Base-by-base conservation (phyloP, 768 basidiomycete species). In the Kwoniella botswanensis region DNA sequence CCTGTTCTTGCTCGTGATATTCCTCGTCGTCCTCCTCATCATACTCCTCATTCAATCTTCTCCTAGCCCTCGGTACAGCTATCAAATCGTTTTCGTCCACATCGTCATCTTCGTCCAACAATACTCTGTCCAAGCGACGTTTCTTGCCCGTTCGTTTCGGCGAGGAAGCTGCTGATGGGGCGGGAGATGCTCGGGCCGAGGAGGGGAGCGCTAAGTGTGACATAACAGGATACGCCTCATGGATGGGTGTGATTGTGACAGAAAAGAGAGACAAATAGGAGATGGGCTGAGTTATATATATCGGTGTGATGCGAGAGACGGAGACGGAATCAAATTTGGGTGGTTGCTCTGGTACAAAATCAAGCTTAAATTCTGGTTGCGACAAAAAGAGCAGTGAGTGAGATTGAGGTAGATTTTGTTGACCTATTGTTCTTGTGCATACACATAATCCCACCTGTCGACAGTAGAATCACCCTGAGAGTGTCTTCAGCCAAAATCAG, bases 61-160 rank as follows among this genome's bases (percentile, higher is more conserved):
- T 43, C 21, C 62, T 54, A 52, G 43, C 60, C 58, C 15, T 22
- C 0, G 68, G 63, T n/a, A 67, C 67, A 59, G 65, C 76, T 2
- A 76, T 57, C 11, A 76, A 21, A 42, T 78, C 75, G 9, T 67
- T 63, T 9, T 75, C 74, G 12, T 61, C 66, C 3, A 78, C 72
- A 68, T 80, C 79, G 46, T 80, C 79, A 18, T 68, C 57, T 56
- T 76, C 79, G 59, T 77, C 68, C 18, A 69, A 55, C 4, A 63
- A 11, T 57, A 63, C 52, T 22, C 68, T 62, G 42, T 69, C 68
- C n/a, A 69, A 54, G 22, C 63, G 24, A 3, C 61, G 22, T 54
- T 50, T 53, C 56, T 63, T 62, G 22, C 59, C 52, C 7, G 52
- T 24, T 17, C 53, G 22, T 50, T 58, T 63, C 4, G 68, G 68